Evolutionary conservation across 345 rosid genomes (phyloP), one percentile per base, ranked within the genome.

Genomic region (Gossypium herbaceum): DNA sequence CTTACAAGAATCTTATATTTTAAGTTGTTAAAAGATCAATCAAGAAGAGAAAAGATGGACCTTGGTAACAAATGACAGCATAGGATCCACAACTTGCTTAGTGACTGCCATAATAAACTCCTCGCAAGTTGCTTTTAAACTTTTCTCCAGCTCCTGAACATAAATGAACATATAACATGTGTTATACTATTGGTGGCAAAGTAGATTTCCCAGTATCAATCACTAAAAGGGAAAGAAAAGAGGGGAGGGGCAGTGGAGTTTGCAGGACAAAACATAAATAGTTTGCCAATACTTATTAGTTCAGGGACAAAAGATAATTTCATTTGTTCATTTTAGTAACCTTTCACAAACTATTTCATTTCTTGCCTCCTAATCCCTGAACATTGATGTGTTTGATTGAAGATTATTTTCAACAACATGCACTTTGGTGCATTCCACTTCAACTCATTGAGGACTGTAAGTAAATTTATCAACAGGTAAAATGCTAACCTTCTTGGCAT

Each of bases 21-120:
- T 4, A 7, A 6, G 9, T 55, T 29, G n/a, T 56, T 13, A 5
- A 45, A 57, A 55, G 45, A 25, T 27, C 68, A 59, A 43, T 47
- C 9, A 47, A 56, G 5, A 44, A 68, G 25, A 71, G 65, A 56
- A 84, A 73, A 72, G 78, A 66, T 75, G n/a, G 75, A 94, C 99
- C 98, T 95, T 93, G 80, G 98, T 84, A n/a, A 84, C 93, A 83
- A 95, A 95, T 34, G 97, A 95, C 81, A 95, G 99, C 97, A 95
- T 90, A 72, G 99, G 98, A 85, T 95, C 99, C 76, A 93, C 99
- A 69, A 93, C 91, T 71, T 88, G 87, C 85, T 95, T 95, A 56
- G 99, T 93, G 79, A 91, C 94, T 69, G 94, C 84, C 98, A 95
- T 93, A 64, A 93, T 95, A 86, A 93, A 95, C 88, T 95, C 99